Percentiles rank a stretch among this genome's conserved stretches.
These are phyloP conservation scores for Curvularia sp. DNA, from an alignment of 2,329 filamentous ascomycete species.

Conservation along the genomic window DNA sequence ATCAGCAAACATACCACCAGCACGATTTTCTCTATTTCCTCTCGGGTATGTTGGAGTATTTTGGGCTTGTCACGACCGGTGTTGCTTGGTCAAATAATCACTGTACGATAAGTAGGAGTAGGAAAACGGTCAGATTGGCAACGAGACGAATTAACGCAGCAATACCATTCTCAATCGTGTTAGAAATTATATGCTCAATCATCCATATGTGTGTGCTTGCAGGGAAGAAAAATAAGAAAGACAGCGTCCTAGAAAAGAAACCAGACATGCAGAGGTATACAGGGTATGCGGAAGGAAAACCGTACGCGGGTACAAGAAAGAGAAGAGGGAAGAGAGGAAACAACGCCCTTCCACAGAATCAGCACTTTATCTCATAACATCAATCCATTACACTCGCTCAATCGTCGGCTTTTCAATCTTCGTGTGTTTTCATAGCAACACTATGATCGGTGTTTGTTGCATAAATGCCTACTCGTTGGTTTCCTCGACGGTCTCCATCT, in stretches of 20 bases:
- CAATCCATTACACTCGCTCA: background rate
- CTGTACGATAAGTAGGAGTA: background rate
- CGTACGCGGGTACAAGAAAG: background rate
- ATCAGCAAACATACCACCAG: background rate
- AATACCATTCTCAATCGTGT: background rate
- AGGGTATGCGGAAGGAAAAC: conserved; percentile 21
- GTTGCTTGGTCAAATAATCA: background rate
- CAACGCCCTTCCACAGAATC: background rate
- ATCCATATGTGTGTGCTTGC: background rate
- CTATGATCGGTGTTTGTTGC: background rate
- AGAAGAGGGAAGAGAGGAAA: background rate
- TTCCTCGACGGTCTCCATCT: conserved; percentile 4
- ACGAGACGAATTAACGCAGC: background rate
- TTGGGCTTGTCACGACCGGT: background rate
- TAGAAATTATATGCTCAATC: conserved; percentile 1
- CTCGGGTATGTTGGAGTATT: background rate
- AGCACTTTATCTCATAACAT: background rate
- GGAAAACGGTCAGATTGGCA: background rate
- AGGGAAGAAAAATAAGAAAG: background rate
- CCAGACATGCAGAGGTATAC: conserved; percentile 4
- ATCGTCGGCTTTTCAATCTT: background rate
- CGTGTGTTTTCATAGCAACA: background rate
- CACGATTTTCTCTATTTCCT: background rate
- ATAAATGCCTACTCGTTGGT: background rate
- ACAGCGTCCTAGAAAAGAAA: background rate